These are phyloP conservation scores for Botrytis sinoallii DNA, from an alignment of 2,329 filamentous ascomycete species.

Conservation along the genomic window DNA sequence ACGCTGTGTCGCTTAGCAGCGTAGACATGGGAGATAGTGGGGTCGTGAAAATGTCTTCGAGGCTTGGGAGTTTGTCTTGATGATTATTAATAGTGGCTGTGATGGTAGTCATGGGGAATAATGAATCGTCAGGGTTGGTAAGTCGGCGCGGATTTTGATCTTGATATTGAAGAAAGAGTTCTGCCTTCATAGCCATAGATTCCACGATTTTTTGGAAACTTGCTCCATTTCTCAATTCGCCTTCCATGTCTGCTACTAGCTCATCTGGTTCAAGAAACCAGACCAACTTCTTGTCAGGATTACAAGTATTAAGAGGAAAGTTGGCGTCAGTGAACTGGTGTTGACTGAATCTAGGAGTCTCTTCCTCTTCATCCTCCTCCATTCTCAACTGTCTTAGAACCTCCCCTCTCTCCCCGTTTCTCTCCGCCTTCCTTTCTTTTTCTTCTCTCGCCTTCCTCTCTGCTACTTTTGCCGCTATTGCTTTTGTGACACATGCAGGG, in stretches of 20 bases:
- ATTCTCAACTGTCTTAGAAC: neutral
- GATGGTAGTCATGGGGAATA: neutral
- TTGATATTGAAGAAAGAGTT: neutral
- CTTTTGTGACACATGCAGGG: neutral
- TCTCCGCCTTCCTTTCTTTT: neutral
- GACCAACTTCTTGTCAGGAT: constrained; percentile 38
- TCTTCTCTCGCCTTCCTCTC: neutral
- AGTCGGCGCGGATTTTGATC: neutral
- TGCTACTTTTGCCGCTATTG: neutral
- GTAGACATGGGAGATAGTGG: neutral
- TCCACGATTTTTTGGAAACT: neutral
- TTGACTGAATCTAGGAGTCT: neutral
- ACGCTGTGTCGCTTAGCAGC: neutral
- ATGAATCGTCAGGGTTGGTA: neutral
- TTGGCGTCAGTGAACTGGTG: neutral
- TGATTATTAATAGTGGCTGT: neutral
- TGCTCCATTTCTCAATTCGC: constrained; percentile 25
- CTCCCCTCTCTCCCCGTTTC: neutral
- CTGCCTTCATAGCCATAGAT: neutral
- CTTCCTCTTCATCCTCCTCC: constrained; percentile 7
- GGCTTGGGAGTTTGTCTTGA: neutral
- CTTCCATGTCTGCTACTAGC: constrained; percentile 28
- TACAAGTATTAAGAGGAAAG: neutral
- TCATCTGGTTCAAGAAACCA: constrained; percentile 40
- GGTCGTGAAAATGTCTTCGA: neutral